phyloP scores from a whole-genome alignment of 805 yeast genomes.

The Hanseniaspora singularis region DNA sequence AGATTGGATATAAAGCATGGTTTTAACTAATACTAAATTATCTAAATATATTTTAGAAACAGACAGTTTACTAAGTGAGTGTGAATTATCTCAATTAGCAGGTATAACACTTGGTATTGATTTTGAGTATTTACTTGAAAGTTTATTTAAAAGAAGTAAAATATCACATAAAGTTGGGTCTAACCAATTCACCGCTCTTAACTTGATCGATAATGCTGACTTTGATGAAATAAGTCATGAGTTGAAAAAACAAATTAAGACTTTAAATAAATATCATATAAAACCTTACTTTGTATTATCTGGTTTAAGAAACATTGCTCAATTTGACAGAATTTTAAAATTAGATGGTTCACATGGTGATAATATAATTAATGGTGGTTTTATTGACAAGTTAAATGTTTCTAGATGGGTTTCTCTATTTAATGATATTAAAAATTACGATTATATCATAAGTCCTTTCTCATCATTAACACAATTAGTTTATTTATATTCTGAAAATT shows the following conservation, averaged over 20 bases:
- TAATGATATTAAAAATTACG: conserved; percentile 38
- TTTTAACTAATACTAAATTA: conserved; percentile 4
- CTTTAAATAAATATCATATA: background rate
- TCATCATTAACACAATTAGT: conserved; percentile 69
- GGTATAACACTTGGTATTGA: conserved; percentile 6
- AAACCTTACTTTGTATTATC: conserved; percentile 5
- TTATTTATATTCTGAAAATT: conserved; percentile 45
- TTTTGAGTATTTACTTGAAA: conserved; percentile 1
- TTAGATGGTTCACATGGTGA: conserved; percentile 5
- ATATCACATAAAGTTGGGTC: background rate
- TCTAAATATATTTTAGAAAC: background rate
- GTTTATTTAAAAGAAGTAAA: background rate
- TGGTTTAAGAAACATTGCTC: conserved; percentile 6
- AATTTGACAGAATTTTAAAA: conserved; percentile 4
- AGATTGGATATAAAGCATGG: conserved; percentile 1
- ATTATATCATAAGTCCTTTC: conserved; percentile 71
- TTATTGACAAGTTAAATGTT: conserved; percentile 1
- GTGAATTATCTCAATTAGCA: background rate
- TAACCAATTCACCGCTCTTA: background rate
- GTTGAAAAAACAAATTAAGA: background rate
- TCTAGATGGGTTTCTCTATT: conserved; percentile 43
- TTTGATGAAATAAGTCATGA: background rate
- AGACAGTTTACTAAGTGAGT: background rate
- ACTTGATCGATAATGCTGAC: background rate
- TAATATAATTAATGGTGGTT: conserved; percentile 2